Percentiles rank a stretch among this genome's conserved stretches.
Evolutionary conservation across 208 protist genomes (phyloP).

Genomic region (Leishmania gerbilli): DNA sequence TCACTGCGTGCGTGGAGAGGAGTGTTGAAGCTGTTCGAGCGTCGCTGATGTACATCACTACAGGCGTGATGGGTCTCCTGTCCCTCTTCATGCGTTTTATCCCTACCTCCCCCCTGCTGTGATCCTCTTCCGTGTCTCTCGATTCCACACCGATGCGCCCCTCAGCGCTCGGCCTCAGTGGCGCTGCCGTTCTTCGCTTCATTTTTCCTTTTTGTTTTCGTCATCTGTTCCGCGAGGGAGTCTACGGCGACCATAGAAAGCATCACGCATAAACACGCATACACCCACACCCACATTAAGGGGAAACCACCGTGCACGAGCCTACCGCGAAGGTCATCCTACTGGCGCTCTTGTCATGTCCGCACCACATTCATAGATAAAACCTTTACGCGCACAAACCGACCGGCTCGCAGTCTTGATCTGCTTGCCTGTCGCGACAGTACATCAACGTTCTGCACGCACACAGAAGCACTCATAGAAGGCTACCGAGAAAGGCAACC

Average conservation of each 20-base stretch:
- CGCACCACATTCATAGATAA: background rate
- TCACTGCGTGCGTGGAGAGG: background rate
- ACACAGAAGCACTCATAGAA: background rate
- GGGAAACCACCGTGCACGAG: background rate
- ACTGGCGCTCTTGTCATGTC: background rate
- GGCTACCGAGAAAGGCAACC: background rate
- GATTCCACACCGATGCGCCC: background rate
- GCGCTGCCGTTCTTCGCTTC: background rate
- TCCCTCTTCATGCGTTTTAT: background rate
- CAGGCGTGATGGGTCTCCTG: background rate
- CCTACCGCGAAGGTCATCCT: background rate
- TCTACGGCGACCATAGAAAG: background rate
- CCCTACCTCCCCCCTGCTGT: background rate
- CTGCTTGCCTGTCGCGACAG: background rate
- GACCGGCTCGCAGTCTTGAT: background rate
- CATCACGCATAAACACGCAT: background rate
- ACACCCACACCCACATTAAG: background rate
- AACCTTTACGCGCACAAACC: background rate
- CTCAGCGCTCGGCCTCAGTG: background rate
- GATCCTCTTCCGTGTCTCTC: background rate
- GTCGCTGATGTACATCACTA: background rate
- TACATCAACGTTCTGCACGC: background rate
- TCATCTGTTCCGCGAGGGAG: background rate
- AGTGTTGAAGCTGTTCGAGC: background rate
- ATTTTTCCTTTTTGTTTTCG: background rate